Evolutionary conservation across 169 alveolate species (phyloP), one percentile per base, ranked within the genome.

Genomic region (Theileria orientalis): DNA sequence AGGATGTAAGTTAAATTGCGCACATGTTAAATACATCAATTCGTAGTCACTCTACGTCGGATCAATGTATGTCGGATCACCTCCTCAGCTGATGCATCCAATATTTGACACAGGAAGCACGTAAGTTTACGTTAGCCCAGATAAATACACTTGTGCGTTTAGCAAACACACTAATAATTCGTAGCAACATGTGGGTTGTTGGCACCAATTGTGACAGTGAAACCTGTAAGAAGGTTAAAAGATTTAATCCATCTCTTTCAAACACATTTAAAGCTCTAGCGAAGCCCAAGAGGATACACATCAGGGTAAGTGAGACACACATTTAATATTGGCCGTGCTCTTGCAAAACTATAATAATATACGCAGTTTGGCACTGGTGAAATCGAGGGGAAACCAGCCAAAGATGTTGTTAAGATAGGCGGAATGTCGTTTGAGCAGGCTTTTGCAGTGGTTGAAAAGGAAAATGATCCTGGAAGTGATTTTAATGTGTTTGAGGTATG

Each of bases 61-160:
- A 21, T 67, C 75, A 29, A 74, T 87, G 52, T 41, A 49, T 59
- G 79, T 91, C 5, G 95, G 95, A 11, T 83, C 86, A 0, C 95
- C 95, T 13, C 90, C 91, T 25, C 94, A 91, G 57, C 75, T 61
- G 23, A 41, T 91, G 13, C 91, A 90, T 84, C 95, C 95, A 23
- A 91, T 91, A 3, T 90, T 91, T 25, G 95, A 91, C 69, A 91
- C 95, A 0, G 95, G 95, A 13, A 91, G 95, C 74, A 91, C 93
- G 88, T 80, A 64, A n/a, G 77, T 47, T 61, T n/a, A 46, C 6
- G 1, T 25, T 2, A 46, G 29, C 54, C 54, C 54, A 46, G 1
- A 1, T 46, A 46, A 2, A n/a, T 46, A 1, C 6, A 2, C 16
- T 46, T 46, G 14, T 46, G 54, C 54, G 29, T 2, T 25, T 46